Conservation (phyloP, 2,329 filamentous ascomycete genomes). For the Teratosphaeria viscida region DNA sequence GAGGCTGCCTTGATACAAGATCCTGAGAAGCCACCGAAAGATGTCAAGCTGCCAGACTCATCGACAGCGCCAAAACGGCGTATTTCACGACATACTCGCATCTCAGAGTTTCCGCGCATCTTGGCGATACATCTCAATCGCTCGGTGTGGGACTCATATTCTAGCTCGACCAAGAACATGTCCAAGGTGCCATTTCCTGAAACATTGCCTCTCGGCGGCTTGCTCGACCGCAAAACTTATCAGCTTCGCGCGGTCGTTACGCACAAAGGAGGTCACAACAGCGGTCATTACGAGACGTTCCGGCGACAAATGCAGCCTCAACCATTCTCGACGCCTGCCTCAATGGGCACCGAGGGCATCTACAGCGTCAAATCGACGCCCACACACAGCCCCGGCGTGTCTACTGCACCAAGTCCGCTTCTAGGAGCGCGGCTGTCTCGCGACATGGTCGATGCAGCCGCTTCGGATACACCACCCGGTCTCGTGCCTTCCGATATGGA, state of each 20-base stretch:
- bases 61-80: conserved; percentile 66
- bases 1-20: conserved; percentile 63
- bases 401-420: conserved; percentile 29
- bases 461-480: neutral
- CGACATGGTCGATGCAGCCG: neutral
- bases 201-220: conserved; percentile 66
- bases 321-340: conserved; percentile 73
- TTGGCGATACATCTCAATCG: conserved; percentile 86
- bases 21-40: conserved; percentile 66
- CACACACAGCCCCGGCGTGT: conserved; percentile 35
- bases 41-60: conserved; percentile 62
- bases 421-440: conserved; percentile 14
- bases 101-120: conserved; percentile 79
- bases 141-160: conserved; percentile 72
- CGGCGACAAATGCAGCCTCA: conserved; percentile 69
- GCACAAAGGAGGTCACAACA: conserved; percentile 91
- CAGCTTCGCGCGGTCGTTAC: conserved; percentile 79
- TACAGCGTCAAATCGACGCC: conserved; percentile 49
- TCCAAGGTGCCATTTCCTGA: conserved; percentile 92
- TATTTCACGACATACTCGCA: conserved; percentile 79
- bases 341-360: conserved; percentile 63
- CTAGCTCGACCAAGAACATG: conserved; percentile 76
- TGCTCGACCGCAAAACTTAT: conserved; percentile 70
- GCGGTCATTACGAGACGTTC: conserved; percentile 95
- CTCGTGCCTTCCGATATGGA: conserved; percentile 3